phyloP scores from a whole-genome alignment of 306 rosid genomes.

The Quercus engelmannii region DNA sequence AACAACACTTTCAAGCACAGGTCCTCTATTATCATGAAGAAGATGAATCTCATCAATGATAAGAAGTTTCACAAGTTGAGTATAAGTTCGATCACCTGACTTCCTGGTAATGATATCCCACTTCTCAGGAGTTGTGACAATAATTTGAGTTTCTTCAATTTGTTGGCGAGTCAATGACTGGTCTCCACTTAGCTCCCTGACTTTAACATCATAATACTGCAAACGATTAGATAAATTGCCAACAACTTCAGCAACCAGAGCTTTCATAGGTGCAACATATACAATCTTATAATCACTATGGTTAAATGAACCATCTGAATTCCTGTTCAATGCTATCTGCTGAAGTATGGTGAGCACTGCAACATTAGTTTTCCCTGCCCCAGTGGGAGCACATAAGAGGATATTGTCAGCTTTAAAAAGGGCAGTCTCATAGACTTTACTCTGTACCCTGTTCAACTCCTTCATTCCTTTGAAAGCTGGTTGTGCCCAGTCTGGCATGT shows the following conservation, averaged over 20 bases:
- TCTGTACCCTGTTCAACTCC: conserved; percentile 91
- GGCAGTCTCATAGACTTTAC: conserved; percentile 84
- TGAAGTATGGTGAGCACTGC: conserved; percentile 95
- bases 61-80: conserved; percentile 86
- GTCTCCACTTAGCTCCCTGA: conserved; percentile 93
- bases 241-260: conserved; percentile 97
- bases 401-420: conserved; percentile 66
- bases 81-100: conserved; percentile 93
- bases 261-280: conserved; percentile 99
- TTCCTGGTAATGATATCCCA: conserved; percentile 97
- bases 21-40: conserved; percentile 97
- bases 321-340: conserved; percentile 73
- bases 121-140: conserved; percentile 98
- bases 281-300: conserved; percentile 82
- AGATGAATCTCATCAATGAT: conserved; percentile 97
- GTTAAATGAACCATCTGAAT: conserved; percentile 74
- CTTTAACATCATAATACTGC: conserved; percentile 81
- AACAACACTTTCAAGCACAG: conserved; percentile 94
- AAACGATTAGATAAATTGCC: conserved; percentile 90
- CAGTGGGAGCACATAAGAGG: conserved; percentile 94
- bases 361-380: conserved; percentile 99
- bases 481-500: conserved; percentile 93
- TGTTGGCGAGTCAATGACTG: conserved; percentile 88
- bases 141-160: conserved; percentile 93
- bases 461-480: conserved; percentile 92